phyloP scores from a whole-genome alignment of 805 yeast genomes.

The Millerozyma miso region DNA sequence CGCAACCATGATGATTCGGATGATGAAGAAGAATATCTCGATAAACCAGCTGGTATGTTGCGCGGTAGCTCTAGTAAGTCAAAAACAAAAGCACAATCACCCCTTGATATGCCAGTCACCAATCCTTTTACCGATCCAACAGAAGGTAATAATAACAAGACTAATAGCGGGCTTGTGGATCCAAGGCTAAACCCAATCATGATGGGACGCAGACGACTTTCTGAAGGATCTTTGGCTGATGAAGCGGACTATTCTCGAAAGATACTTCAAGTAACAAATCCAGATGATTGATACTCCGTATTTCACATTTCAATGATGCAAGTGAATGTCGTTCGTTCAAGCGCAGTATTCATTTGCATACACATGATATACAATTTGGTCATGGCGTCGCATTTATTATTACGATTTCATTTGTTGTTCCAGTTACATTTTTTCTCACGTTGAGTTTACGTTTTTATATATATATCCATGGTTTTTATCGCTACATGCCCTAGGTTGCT shows the following conservation, averaged over 20 bases:
- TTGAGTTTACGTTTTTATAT: no score
- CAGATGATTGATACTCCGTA: slow-evolving; percentile 41
- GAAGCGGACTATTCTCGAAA: slow-evolving; percentile 71
- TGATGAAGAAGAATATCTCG: slow-evolving; percentile 36
- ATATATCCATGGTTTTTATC: no score
- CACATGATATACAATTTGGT: no score
- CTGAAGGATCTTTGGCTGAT: slow-evolving; percentile 85
- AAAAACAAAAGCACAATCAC: slow-evolving; percentile 16
- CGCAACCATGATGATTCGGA: slow-evolving; percentile 26
- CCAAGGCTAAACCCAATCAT: slow-evolving; percentile 70
- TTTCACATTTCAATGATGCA: background rate
- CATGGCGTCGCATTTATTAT: background rate
- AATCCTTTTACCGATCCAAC: slow-evolving; percentile 64
- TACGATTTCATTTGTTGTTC: background rate
- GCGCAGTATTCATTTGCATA: no score
- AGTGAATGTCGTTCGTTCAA: no score
- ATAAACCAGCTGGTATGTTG: slow-evolving; percentile 18
- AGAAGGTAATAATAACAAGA: slow-evolving; percentile 23
- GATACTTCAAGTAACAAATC: slow-evolving; percentile 82
- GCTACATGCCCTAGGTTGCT: no score
- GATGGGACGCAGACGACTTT: slow-evolving; percentile 78
- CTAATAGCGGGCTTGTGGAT: slow-evolving; percentile 33
- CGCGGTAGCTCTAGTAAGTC: slow-evolving; percentile 17
- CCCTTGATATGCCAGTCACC: slow-evolving; percentile 38
- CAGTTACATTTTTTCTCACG: background rate